Evolutionary conservation across 192 early-diverging fungal species (phyloP).

Genomic region (Backusella sp.): DNA sequence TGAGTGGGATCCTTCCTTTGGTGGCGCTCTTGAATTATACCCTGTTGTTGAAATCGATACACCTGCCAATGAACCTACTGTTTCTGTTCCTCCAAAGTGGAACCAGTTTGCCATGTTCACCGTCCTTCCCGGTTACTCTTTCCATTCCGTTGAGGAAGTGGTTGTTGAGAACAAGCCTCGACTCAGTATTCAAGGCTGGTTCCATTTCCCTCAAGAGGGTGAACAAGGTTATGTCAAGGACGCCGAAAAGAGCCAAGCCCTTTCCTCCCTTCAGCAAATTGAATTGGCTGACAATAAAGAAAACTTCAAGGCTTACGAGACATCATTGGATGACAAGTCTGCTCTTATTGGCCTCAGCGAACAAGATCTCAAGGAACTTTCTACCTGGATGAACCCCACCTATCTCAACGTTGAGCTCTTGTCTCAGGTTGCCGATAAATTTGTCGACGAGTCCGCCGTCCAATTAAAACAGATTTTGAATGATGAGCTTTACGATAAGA

Average conservation of each 20-base stretch:
- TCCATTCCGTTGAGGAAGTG: conserved; percentile 80
- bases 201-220: conserved; percentile 69
- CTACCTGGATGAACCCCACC: conserved; percentile 53
- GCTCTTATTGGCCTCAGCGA: conserved; percentile 24
- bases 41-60: conserved; percentile 58
- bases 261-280: conserved; percentile 52
- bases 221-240: conserved; percentile 63
- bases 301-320: conserved; percentile 24
- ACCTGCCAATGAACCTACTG: conserved; percentile 59
- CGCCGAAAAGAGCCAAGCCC: conserved; percentile 18
- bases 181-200: conserved; percentile 73
- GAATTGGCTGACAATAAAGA: conserved; percentile 23
- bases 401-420: conserved; percentile 51
- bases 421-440: conserved; percentile 51
- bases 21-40: conserved; percentile 77
- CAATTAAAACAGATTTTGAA: conserved; percentile 61
- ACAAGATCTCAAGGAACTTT: conserved; percentile 44
- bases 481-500: conserved; percentile 27
- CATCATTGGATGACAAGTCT: conserved; percentile 2
- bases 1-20: conserved; percentile 54
- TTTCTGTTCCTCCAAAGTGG: conserved; percentile 59
- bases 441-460: conserved; percentile 62
- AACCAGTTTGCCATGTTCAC: conserved; percentile 79
- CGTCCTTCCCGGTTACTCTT: conserved; percentile 74
- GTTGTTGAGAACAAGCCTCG: conserved; percentile 51